Evolutionary conservation across 768 basidiomycete species (phyloP).

Genomic region (Suillus americanus): DNA sequence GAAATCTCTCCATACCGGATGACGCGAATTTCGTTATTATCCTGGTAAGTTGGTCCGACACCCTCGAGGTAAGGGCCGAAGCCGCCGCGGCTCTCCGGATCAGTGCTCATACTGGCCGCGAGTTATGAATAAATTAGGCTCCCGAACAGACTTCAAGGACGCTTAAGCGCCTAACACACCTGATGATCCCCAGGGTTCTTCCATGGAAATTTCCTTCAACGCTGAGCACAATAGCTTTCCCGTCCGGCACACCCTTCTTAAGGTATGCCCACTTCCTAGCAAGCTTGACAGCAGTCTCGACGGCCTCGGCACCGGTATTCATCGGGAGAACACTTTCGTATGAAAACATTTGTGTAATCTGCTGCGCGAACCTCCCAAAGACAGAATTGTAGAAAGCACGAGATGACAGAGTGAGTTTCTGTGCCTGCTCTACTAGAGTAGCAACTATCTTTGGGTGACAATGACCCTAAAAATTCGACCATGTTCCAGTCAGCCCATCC

Average conservation of each 20-base stretch:
- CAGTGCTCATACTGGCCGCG: conserved; percentile 80
- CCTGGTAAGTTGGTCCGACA: conserved; percentile 77
- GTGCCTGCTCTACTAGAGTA: conserved; percentile 80
- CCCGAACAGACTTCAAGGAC: not conserved
- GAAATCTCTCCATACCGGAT: conserved; percentile 85
- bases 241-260: conserved; percentile 78
- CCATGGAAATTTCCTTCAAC: conserved; percentile 96
- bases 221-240: conserved; percentile 82
- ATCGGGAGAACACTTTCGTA: conserved; percentile 97
- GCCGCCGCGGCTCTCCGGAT: conserved; percentile 81
- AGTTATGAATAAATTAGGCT: conserved; percentile 15
- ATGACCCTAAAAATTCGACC: conserved; percentile 58
- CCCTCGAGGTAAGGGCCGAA: conserved; percentile 90
- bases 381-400: conserved; percentile 94
- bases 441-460: conserved; percentile 88
- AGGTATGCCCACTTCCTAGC: conserved; percentile 96
- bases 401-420: conserved; percentile 89
- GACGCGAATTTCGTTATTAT: conserved; percentile 42
- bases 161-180: conserved; percentile 38
- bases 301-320: conserved; percentile 99
- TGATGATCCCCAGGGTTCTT: conserved; percentile 85
- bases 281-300: conserved; percentile 95
- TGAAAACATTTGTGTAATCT: conserved; percentile 79
- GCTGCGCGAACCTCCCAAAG: conserved; percentile 88
- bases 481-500: conserved; percentile 10